These are phyloP conservation scores for Geum urbanum DNA, from an alignment of 306 rosid genomes.

Conservation along the genomic window DNA sequence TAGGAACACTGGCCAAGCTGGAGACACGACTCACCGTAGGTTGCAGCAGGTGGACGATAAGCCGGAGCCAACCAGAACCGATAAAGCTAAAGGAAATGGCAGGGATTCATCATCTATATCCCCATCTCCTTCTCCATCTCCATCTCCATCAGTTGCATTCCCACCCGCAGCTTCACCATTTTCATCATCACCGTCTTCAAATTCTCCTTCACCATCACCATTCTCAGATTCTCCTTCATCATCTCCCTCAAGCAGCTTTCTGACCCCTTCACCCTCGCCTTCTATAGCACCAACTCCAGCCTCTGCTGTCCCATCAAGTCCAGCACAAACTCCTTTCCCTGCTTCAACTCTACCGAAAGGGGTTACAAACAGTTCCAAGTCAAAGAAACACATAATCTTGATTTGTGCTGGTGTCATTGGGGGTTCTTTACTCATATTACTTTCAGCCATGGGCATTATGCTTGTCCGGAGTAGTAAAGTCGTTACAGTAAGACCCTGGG, in stretches of 20 bases:
- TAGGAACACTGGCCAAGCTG: slow-evolving; percentile 45
- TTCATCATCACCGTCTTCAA: slow-evolving; percentile 26
- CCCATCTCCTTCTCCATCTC: slow-evolving; percentile 2
- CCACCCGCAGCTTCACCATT: slow-evolving; percentile 21
- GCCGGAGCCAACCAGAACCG: slow-evolving; percentile 18
- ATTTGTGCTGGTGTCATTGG: slow-evolving; percentile 50
- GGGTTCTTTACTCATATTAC: slow-evolving; percentile 42
- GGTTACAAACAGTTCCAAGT: slow-evolving; percentile 23
- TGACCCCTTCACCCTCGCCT: slow-evolving; percentile 39
- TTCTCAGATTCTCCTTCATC: slow-evolving; percentile 33
- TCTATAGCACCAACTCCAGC: slow-evolving; percentile 29
- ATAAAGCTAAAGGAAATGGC: slow-evolving; percentile 2
- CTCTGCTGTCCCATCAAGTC: slow-evolving; percentile 26
- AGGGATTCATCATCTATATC: slow-evolving; percentile 21
- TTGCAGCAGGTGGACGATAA: slow-evolving; percentile 31
- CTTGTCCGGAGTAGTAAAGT: slow-evolving; percentile 56
- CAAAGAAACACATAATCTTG: slow-evolving; percentile 28
- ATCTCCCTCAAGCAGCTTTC: slow-evolving; percentile 26
- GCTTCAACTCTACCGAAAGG: slow-evolving; percentile 35
- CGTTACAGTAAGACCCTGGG: slow-evolving; percentile 86
- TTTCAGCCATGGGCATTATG: slow-evolving; percentile 33
- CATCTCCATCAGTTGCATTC: slow-evolving; percentile 7
- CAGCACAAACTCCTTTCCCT: slow-evolving; percentile 37
- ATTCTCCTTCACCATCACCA: slow-evolving; percentile 44
- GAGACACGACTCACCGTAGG: slow-evolving; percentile 30